Percentiles rank a stretch among this genome's conserved stretches.
These are phyloP conservation scores for Apostasia ramifera DNA, from an alignment of 106 monocot species.

Conservation along the genomic window DNA sequence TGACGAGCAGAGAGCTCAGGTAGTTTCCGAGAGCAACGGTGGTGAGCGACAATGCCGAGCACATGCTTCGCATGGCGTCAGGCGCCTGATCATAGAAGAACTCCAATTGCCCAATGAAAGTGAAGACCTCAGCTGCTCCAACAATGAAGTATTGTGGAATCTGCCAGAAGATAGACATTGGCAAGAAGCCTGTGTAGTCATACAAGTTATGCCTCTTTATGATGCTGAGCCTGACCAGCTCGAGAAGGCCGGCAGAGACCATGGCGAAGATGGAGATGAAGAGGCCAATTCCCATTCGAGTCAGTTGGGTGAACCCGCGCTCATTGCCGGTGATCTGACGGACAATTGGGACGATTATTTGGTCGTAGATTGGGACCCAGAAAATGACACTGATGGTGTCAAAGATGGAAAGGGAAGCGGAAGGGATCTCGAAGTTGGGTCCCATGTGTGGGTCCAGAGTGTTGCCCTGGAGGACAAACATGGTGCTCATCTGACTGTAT, in stretches of 20 bases:
- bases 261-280: conserved; percentile 35
- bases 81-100: conserved; percentile 61
- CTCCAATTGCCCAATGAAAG: conserved; percentile 33
- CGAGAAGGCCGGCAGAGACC: conserved; percentile 31
- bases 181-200: conserved; percentile 18
- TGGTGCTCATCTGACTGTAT: conserved; percentile 46
- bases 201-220: conserved; percentile 20
- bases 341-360: conserved; percentile 17
- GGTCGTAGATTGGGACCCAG: conserved; percentile 38
- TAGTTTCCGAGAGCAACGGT: conserved; percentile 28
- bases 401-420: conserved; percentile 28
- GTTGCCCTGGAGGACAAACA: conserved; percentile 45
- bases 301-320: conserved; percentile 44
- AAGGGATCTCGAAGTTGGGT: conserved; percentile 18
- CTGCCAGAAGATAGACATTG: conserved; percentile 46
- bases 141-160: conserved; percentile 43
- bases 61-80: conserved; percentile 48
- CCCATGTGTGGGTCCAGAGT: conserved; percentile 37
- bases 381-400: conserved; percentile 37
- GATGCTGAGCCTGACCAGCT: conserved; percentile 23
- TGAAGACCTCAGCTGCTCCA: conserved; percentile 31
- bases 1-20: conserved; percentile 35
- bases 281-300: conserved; percentile 41
- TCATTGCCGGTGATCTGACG: conserved; percentile 26
- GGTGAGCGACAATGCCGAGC: conserved; percentile 29